These are phyloP conservation scores for Aspergillus aculeatus DNA, from an alignment of 2,329 filamentous ascomycete species.

Conservation along the genomic window DNA sequence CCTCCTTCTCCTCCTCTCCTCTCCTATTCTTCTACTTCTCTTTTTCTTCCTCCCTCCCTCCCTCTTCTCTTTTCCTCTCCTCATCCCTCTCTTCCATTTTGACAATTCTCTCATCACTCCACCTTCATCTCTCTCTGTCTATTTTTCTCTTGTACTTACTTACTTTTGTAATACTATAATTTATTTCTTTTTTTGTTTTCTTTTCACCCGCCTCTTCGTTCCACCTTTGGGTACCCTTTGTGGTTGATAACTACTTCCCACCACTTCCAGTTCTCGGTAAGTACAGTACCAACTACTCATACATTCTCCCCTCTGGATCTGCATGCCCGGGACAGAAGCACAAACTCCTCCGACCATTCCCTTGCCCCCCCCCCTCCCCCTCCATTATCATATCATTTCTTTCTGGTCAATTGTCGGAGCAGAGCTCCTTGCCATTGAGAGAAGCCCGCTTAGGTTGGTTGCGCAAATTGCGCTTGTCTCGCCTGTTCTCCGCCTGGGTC, in stretches of 20 bases:
- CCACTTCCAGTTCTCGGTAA: conserved; percentile 2
- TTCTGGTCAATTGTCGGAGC: background rate
- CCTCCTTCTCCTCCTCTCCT: background rate
- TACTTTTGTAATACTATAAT: conserved; percentile 17
- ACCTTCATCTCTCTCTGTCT: conserved; percentile 5
- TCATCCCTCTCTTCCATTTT: conserved; percentile 3
- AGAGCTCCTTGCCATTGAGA: background rate
- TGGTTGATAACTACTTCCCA: background rate
- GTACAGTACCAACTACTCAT: background rate
- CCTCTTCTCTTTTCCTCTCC: conserved; percentile 8
- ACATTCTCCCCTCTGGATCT: background rate
- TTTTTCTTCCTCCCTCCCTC: conserved; percentile 19
- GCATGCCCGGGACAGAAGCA: conserved; percentile 3
- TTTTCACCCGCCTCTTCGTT: background rate
- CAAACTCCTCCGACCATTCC: background rate
- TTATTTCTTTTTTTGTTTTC: conserved; percentile 11
- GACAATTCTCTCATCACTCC: background rate
- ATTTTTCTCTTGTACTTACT: conserved; percentile 19
- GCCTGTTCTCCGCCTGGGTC: background rate
- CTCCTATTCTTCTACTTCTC: conserved; percentile 21
- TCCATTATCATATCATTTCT: background rate
- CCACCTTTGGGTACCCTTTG: background rate
- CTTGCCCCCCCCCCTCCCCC: background rate
- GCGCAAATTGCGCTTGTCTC: background rate
- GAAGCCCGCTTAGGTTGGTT: background rate